These are phyloP conservation scores for Aspergillus ostianus DNA, from an alignment of 495 filamentous ascomycete species.

Conservation along the genomic window DNA sequence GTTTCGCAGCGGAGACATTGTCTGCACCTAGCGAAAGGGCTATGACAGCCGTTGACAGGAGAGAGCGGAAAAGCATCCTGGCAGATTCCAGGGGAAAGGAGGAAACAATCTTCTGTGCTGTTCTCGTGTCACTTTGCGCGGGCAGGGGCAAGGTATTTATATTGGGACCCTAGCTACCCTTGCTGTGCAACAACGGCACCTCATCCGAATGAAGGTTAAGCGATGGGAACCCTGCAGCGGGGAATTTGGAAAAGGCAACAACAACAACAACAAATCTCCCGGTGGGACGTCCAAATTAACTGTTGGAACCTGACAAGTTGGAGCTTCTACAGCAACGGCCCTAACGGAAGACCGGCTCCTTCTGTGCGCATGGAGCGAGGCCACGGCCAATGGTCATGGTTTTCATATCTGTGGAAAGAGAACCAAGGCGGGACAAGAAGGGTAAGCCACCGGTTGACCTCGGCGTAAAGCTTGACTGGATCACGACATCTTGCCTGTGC, in stretches of 20 bases:
- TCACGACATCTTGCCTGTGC: neutral
- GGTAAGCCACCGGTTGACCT: neutral
- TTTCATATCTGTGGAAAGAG: neutral
- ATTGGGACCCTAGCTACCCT: neutral
- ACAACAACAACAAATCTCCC: neutral
- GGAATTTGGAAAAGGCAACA: neutral
- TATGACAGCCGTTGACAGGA: slow-evolving; percentile 29
- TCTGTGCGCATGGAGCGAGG: neutral
- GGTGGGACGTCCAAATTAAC: slow-evolving; percentile 1
- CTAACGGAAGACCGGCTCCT: neutral
- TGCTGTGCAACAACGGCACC: too few relatives aligned
- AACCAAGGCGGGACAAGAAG: neutral
- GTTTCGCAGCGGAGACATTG: slow-evolving; percentile 24
- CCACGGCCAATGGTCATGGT: slow-evolving; percentile 2
- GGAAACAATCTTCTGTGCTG: neutral
- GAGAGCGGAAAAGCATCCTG: slow-evolving; percentile 32
- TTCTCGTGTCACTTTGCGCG: neutral
- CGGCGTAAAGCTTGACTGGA: neutral
- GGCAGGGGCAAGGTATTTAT: slow-evolving; percentile 1
- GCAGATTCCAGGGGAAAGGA: neutral
- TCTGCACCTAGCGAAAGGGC: slow-evolving; percentile 29
- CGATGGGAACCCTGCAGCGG: neutral
- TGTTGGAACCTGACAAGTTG: slow-evolving; percentile 1
- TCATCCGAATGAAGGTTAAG: too few relatives aligned
- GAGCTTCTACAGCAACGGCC: neutral